Percentiles rank a stretch among this genome's conserved stretches.
Conservation (phyloP, 495 filamentous ascomycete genomes). For the Penicillium maclennaniae region DNA sequence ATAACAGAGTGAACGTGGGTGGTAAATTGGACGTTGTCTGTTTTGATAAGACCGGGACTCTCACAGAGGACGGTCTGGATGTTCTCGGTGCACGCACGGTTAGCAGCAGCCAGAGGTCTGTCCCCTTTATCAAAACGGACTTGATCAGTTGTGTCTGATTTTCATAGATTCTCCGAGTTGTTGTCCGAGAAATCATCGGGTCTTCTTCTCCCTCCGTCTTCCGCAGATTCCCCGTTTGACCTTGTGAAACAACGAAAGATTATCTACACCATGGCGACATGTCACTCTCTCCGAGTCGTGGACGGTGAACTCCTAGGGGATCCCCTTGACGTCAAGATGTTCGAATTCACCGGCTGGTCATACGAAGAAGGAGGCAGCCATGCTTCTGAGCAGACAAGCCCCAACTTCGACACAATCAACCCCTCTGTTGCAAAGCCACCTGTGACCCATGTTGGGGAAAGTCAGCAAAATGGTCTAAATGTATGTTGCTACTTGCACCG, state of each 20-base stretch:
- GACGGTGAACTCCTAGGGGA: constrained; percentile 89
- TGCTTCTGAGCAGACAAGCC: constrained; percentile 49
- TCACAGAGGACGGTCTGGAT: constrained; percentile 96
- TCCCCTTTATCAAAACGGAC: not conserved
- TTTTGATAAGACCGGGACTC: constrained; percentile 97
- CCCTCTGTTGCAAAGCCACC: constrained; percentile 84
- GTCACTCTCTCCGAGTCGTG: constrained; percentile 83
- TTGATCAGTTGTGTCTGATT: constrained; percentile 12
- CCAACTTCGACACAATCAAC: constrained; percentile 59
- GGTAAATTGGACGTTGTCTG: constrained; percentile 95
- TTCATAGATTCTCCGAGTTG: constrained; percentile 56
- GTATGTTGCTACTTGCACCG: constrained; percentile 14
- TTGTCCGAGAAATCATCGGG: constrained; percentile 47
- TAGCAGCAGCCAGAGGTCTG: constrained; percentile 51
- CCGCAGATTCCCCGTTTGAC: constrained; percentile 50
- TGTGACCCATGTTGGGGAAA: constrained; percentile 2
- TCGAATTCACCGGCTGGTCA: constrained; percentile 91
- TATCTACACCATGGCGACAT: constrained; percentile 94
- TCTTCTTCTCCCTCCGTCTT: constrained; percentile 47
- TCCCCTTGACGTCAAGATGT: constrained; percentile 97
- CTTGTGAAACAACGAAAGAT: constrained; percentile 64
- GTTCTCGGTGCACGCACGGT: constrained; percentile 84
- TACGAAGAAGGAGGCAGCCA: constrained; percentile 74
- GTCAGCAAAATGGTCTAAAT: constrained; percentile 20
- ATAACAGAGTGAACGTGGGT: constrained; percentile 78